These are phyloP conservation scores for Vaccinium corymbosum DNA, from an alignment of 148 eudicot genomes.

Conservation along the genomic window DNA sequence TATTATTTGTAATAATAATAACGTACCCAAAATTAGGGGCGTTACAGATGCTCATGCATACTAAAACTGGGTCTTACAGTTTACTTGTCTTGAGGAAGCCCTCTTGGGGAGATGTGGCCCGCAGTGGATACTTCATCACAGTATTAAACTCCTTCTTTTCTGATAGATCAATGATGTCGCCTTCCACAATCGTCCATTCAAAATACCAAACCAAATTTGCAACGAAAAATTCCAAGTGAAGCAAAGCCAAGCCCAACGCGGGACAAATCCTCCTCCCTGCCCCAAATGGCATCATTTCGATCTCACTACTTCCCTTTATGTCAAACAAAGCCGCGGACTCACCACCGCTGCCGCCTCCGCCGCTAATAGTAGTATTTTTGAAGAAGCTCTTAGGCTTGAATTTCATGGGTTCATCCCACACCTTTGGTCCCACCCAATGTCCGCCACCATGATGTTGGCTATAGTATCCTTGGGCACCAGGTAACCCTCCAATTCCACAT, in stretches of 20 bases:
- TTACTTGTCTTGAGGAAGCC: not conserved
- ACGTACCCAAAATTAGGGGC: no score
- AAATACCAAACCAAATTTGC: slow-evolving; percentile 66
- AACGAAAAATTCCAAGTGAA: slow-evolving; percentile 63
- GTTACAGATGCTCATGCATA: no score
- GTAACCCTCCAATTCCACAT: slow-evolving; percentile 52
- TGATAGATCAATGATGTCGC: slow-evolving; percentile 46
- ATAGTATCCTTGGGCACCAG: slow-evolving; percentile 37
- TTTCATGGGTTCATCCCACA: slow-evolving; percentile 64
- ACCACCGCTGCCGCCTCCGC: no score
- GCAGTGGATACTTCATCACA: slow-evolving; percentile 61
- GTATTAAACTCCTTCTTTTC: slow-evolving; percentile 56
- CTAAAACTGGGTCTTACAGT: not conserved
- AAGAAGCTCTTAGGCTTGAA: slow-evolving; percentile 67
- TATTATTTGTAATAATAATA: no score
- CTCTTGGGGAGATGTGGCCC: slow-evolving; percentile 40
- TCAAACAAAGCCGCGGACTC: slow-evolving; percentile 25
- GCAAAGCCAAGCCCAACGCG: slow-evolving; percentile 42
- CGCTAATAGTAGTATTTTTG: not conserved
- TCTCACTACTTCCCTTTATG: slow-evolving; percentile 52
- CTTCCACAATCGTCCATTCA: slow-evolving; percentile 42
- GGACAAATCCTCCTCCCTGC: slow-evolving; percentile 74
- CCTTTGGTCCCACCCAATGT: slow-evolving; percentile 58
- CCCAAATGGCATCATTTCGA: slow-evolving; percentile 81
- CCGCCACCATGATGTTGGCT: slow-evolving; percentile 61